Base-by-base conservation (phyloP, 306 rosid species). In the Cucumis cinereus region DNA sequence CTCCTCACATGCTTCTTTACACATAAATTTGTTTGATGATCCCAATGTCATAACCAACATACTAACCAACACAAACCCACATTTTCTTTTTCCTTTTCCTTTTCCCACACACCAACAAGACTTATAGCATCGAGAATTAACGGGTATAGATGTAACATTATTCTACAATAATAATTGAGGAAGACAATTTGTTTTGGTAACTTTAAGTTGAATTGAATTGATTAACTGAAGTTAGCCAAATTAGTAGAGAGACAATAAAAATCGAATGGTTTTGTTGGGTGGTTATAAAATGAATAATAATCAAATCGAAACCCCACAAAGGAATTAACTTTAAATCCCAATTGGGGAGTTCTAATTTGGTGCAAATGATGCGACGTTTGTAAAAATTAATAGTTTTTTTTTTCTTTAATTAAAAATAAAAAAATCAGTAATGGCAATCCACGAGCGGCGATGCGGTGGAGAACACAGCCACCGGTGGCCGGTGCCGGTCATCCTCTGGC, bases 401-500 rank as follows among this genome's bases (percentile, higher is more conserved):
- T 49, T 30, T 30, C 4, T 49, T 28, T 58, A 24, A 30, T n/a
- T n/a, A 13, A 35, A 62, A 62, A 62, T 16, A 6, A 17, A 33
- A 0, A 10, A 2, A 77, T 89, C 62, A 93, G 81, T 90, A 88
- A 80, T 90, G 93, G 81, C 96, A 90, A 86, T 87, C 87, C 84
- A 89, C 93, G 84, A 93, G 54, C 71, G 93, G 79, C 75, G 96
- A 81, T 5, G 89, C 78, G 11, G 88, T 77, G 23, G 98, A 90
- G 87, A 93, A 90, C 63, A 86, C 89, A 62, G 89, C 80, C 58
- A 86, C 87, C 53, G 81, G 85, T 58, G 86, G 86, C 47, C 54
- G 87, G 2, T 80, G 74, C 4, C 80, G 89, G 50, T 85, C 89
- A 0, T 93, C 93, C 26, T 90, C 87, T 9, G 96, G 87, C 3